Evolutionary conservation across 129 eudicot species (phyloP), one percentile per base, ranked within the genome.

Genomic region (Cynara cardunculus): DNA sequence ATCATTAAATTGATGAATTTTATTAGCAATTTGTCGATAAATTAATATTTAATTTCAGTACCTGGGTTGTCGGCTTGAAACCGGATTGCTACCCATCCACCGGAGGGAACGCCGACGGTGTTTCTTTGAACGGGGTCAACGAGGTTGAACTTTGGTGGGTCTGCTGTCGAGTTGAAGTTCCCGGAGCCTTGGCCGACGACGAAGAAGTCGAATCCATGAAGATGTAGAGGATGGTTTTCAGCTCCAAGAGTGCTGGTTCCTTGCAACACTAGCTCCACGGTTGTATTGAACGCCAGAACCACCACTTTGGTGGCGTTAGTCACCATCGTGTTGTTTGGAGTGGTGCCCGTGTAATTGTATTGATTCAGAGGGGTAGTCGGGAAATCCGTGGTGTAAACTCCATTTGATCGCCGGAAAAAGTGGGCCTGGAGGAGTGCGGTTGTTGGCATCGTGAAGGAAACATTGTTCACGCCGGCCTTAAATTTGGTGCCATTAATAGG

Each of bases 1-100:
- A 3, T 13, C n/a, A n/a, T 6, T 31, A 31, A 1, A 1, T 3
- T 1, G 31, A 28, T 28, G 31, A 28, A 28, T 28, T 28, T 28
- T 28, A 1, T 1, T 28, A 28, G 31, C 10, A 24, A 21, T 1
- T 44, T 25, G 25, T 13, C 21, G 9, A 25, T 67, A 12, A 8
- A 27, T 67, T 59, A 41, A 34, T 14, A 35, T 41, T 22, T 21
- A 28, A 49, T 4, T 61, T 30, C 12, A n/a, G n/a, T n/a, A 92
- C 92, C 94, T 61, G 94, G 97, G 53, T 92, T 92, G 59, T 92
- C 93, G 5, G 90, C 91, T 25, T 65, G 78, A 85, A 92, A 92
- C 2, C 94, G 89, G 22, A 92, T 72, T 4, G 94, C 97, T 1
- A 84, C 90, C 97, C 97, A 92, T 65, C 94, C 94, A 61, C 94